phyloP scores from a whole-genome alignment of 1,284 basidiomycete species.

The Apiotrichum gracile region DNA sequence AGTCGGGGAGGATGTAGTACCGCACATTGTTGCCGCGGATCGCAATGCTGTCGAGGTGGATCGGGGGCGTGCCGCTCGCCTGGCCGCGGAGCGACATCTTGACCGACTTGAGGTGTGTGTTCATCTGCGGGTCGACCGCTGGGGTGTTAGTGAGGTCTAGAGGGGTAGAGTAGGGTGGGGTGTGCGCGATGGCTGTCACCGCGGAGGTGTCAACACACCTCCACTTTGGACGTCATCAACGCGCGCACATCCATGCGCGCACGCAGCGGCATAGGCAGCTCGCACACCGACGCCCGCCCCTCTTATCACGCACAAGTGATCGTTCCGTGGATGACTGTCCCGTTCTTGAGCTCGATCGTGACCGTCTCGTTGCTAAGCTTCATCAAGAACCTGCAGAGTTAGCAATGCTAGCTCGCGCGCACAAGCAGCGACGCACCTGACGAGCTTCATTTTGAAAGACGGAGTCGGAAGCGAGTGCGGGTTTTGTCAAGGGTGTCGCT shows the following conservation, averaged over 20 bases:
- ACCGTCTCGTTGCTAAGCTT: slow-evolving; percentile 99
- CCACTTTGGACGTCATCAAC: background rate
- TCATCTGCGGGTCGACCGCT: slow-evolving; percentile 97
- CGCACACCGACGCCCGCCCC: background rate
- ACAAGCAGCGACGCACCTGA: slow-evolving; percentile 47
- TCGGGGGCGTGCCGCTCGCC: slow-evolving; percentile 49
- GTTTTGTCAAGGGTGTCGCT: slow-evolving; percentile 8
- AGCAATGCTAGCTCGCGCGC: background rate
- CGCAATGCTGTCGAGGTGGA: slow-evolving; percentile 73
- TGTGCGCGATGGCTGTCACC: background rate
- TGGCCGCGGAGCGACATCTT: slow-evolving; percentile 84
- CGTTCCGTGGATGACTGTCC: slow-evolving; percentile 89
- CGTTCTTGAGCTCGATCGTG: slow-evolving; percentile 97
- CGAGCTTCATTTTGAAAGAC: slow-evolving; percentile 50
- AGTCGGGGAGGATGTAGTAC: slow-evolving; percentile 87
- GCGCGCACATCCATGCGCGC: background rate
- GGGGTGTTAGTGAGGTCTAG: slow-evolving; percentile 2
- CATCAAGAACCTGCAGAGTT: slow-evolving; percentile 78
- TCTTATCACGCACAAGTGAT: slow-evolving; percentile 70
- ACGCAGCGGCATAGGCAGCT: too few species aligned
- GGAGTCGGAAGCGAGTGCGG: slow-evolving; percentile 29
- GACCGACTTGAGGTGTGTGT: slow-evolving; percentile 93
- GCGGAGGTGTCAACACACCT: background rate
- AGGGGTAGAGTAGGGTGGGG: background rate
- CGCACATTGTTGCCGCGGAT: slow-evolving; percentile 88